Evolutionary conservation across 1,139 yeast species (phyloP).

Genomic region (Hanseniaspora gamundiae): DNA sequence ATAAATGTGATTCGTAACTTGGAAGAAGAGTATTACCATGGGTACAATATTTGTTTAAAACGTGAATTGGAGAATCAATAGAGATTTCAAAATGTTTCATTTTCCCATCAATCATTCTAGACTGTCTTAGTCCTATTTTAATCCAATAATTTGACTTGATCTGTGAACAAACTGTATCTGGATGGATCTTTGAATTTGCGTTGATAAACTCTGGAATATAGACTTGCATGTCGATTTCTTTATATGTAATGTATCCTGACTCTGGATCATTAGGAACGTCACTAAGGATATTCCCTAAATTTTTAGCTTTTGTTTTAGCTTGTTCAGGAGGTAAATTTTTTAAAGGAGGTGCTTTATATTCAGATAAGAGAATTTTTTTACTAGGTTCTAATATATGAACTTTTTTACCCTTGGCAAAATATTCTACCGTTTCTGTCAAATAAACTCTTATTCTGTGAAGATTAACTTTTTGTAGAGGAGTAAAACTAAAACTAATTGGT

Average conservation of each 20-base stretch:
- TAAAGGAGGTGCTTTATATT: constrained; percentile 50
- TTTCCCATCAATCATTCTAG: constrained; percentile 46
- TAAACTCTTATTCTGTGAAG: constrained; percentile 78
- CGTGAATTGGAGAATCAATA: constrained; percentile 82
- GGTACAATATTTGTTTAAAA: constrained; percentile 50
- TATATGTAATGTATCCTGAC: constrained; percentile 30
- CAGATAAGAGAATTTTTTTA: constrained; percentile 65
- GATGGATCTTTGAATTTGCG: constrained; percentile 46
- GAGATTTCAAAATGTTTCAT: constrained; percentile 78
- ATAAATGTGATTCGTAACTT: constrained; percentile 21
- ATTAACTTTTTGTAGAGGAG: constrained; percentile 79
- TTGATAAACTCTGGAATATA: constrained; percentile 57
- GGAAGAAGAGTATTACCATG: constrained; percentile 50
- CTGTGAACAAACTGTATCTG: constrained; percentile 66
- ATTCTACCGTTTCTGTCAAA: constrained; percentile 79
- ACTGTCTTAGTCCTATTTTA: constrained; percentile 69
- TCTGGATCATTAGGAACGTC: constrained; percentile 20
- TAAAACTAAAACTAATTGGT: constrained; percentile 73
- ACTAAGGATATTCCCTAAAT: constrained; percentile 32
- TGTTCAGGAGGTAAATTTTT: constrained; percentile 22
- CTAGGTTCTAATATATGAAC: constrained; percentile 90
- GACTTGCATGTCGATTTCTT: constrained; percentile 75
- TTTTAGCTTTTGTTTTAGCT: constrained; percentile 26
- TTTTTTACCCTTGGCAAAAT: constrained; percentile 71
- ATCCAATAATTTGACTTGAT: constrained; percentile 92